Conservation (phyloP, 805 yeast genomes). For the Tetrapisispora arboricola region DNA sequence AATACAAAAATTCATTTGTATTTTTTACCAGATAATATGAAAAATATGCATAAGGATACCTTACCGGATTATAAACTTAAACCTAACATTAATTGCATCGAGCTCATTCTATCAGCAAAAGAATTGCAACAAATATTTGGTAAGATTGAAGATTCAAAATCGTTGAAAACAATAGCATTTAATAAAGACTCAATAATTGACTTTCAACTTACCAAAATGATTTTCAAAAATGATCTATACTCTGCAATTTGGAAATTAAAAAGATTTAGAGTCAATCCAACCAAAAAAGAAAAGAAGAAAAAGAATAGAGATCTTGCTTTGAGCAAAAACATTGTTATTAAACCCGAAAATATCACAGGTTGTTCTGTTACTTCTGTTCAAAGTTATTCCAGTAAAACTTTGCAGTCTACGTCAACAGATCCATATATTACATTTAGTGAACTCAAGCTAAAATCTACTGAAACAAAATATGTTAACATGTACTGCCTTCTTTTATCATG, state of each 20-base stretch:
- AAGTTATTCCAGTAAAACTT: no score
- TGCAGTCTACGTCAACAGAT: no score
- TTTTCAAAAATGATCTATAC: background rate
- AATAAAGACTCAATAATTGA: constrained; percentile 2
- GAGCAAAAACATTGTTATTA: no score
- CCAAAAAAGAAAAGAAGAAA: background rate
- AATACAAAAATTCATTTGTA: background rate
- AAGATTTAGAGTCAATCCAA: background rate
- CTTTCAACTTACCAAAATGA: background rate
- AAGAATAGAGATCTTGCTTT: no score
- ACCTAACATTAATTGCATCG: constrained; percentile 3
- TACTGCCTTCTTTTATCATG: constrained; percentile 15
- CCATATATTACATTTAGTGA: constrained; percentile 10
- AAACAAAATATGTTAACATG: constrained; percentile 10
- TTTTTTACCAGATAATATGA: background rate
- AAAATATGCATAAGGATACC: background rate
- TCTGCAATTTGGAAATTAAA: constrained; percentile 3
- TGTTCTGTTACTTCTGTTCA: no score
- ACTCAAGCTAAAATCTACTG: constrained; percentile 5
- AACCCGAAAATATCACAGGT: no score
- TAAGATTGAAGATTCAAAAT: constrained; percentile 1
- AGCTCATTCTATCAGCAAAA: background rate
- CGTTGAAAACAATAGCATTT: constrained; percentile 1
- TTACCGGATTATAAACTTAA: constrained; percentile 1
- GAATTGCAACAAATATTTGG: constrained; percentile 2